These are phyloP conservation scores for Kingdonia uniflora DNA, from an alignment of 164 flowering plant species.

Conservation along the genomic window DNA sequence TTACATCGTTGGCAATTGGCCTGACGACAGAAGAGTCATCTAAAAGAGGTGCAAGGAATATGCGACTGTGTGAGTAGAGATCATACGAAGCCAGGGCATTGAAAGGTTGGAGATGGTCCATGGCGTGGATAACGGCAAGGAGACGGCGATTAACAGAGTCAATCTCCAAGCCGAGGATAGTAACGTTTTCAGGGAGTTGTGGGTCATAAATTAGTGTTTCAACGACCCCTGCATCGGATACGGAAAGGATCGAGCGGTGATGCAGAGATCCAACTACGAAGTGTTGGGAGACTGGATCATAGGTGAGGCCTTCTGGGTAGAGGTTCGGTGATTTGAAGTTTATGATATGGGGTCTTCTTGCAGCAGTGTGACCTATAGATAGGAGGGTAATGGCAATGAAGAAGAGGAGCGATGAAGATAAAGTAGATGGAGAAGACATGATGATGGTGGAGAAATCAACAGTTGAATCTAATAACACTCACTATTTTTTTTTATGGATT, in stretches of 20 bases:
- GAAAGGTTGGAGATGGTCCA: conserved; percentile 32
- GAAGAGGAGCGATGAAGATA: conserved; percentile 1
- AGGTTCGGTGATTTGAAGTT: conserved; percentile 51
- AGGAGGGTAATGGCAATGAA: conserved; percentile 3
- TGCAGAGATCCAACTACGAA: conserved; percentile 56
- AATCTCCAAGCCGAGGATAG: conserved; percentile 48
- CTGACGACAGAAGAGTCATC: conserved; percentile 12
- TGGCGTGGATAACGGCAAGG: conserved; percentile 52
- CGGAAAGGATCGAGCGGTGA: conserved; percentile 34
- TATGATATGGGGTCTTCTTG: conserved; percentile 41
- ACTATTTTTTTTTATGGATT: no score
- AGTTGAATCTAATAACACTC: no score
- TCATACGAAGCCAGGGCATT: conserved; percentile 77
- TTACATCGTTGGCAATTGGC: conserved; percentile 61
- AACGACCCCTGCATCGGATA: conserved; percentile 70
- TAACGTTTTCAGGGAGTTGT: conserved; percentile 43
- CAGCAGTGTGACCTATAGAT: conserved; percentile 10
- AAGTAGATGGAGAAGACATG: no score
- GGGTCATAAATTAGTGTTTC: conserved; percentile 42
- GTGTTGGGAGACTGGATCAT: conserved; percentile 62
- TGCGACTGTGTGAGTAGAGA: conserved; percentile 38
- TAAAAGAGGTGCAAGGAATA: conserved; percentile 47
- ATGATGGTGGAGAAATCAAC: no score
- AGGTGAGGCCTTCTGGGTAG: conserved; percentile 62
- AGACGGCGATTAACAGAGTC: conserved; percentile 45